These are phyloP conservation scores for Sabuloglossum arenarium DNA, from an alignment of 495 filamentous ascomycete genomes.

Conservation along the genomic window DNA sequence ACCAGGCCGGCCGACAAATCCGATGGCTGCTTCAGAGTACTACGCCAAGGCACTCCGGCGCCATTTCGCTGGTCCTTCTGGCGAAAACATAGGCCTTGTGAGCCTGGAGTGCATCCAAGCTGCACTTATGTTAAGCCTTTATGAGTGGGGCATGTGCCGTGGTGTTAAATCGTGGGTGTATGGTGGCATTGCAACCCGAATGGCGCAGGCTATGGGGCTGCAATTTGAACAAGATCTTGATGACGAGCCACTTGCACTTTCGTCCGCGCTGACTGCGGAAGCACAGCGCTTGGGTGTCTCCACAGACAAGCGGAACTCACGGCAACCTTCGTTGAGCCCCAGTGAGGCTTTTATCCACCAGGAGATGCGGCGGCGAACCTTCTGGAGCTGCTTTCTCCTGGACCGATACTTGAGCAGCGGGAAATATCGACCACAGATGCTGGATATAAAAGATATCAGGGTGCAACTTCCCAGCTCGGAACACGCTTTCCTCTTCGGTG, in stretches of 20 bases:
- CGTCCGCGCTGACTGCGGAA: conserved; percentile 22
- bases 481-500: conserved; percentile 42
- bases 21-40: conserved; percentile 51
- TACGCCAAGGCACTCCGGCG: conserved; percentile 52
- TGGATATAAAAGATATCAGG: conserved; percentile 42
- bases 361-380: conserved; percentile 61
- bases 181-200: conserved; percentile 55
- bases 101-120: conserved; percentile 54
- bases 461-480: conserved; percentile 49
- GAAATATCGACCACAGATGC: conserved; percentile 48
- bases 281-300: conserved; percentile 23
- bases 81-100: conserved; percentile 30
- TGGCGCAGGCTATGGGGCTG: conserved; percentile 48
- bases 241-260: conserved; percentile 21
- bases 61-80: conserved; percentile 33
- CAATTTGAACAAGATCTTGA: conserved; percentile 39
- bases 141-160: conserved; percentile 67
- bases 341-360: conserved; percentile 31
- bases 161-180: conserved; percentile 61
- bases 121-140: conserved; percentile 60
- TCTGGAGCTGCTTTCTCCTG: conserved; percentile 71
- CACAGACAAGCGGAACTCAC: conserved; percentile 9
- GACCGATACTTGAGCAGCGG: conserved; percentile 63
- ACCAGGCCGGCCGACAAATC: conserved; percentile 28
- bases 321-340: conserved; percentile 7